Conservation (phyloP, 2,329 filamentous ascomycete genomes). For the Leptodontidium sp. region DNA sequence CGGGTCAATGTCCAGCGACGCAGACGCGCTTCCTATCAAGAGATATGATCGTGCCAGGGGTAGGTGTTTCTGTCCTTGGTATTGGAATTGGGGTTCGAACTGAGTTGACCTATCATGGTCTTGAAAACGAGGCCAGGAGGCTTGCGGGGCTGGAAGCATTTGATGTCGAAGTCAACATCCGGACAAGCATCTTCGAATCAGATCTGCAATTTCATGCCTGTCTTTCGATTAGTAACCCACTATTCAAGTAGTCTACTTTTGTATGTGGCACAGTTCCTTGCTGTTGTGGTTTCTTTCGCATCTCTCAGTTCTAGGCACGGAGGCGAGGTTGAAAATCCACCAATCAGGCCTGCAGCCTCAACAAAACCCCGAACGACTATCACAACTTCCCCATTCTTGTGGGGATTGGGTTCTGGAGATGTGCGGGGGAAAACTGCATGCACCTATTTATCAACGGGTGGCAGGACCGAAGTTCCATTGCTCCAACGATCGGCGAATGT, state of each 20-base stretch:
- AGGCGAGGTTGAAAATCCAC: conserved; percentile 20
- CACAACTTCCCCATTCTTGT: conserved; percentile 14
- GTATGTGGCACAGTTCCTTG: not conserved
- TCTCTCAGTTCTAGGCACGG: conserved; percentile 8
- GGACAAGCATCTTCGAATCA: no score
- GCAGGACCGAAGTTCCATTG: conserved; percentile 25
- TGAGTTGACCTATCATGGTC: conserved; percentile 4
- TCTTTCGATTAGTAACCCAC: not conserved
- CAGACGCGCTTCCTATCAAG: conserved; percentile 1
- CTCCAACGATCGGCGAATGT: conserved; percentile 1
- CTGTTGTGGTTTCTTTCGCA: not conserved
- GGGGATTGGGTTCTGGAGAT: conserved; percentile 22
- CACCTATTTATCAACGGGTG: conserved; percentile 16
- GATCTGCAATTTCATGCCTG: not conserved
- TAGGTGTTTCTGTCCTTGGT: conserved; percentile 2
- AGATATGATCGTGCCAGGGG: not conserved
- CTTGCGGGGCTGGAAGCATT: not conserved
- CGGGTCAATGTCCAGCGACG: conserved; percentile 10
- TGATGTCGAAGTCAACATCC: not conserved
- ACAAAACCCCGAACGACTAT: conserved; percentile 1
- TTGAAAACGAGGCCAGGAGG: not conserved
- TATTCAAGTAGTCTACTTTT: not conserved
- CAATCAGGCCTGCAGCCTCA: conserved; percentile 12
- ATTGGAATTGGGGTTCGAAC: not conserved
- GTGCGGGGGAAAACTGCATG: conserved; percentile 21